These are phyloP conservation scores for Peronospora destructor DNA, from an alignment of 352 stramenopile species.

Conservation along the genomic window DNA sequence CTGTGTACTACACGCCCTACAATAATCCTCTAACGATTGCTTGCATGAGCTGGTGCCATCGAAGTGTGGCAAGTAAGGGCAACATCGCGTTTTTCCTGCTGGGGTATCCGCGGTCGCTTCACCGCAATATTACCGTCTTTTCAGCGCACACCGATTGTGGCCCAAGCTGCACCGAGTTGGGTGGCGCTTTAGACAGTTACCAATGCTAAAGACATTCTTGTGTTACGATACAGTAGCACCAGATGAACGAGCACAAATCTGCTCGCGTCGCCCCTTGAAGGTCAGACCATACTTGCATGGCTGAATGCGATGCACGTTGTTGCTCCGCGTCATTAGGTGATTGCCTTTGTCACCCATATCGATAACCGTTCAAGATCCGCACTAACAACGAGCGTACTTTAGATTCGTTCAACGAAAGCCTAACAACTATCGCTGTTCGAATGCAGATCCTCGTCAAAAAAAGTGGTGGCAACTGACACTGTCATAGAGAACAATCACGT, in stretches of 20 bases:
- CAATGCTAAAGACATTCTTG: constrained; percentile 19
- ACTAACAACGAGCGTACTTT: constrained; percentile 14
- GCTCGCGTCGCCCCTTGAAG: constrained; percentile 11
- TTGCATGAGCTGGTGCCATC: constrained; percentile 8
- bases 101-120: constrained; percentile 9
- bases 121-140: constrained; percentile 11
- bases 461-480: too few relatives aligned
- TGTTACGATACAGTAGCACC: too few relatives aligned
- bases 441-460: constrained; percentile 14
- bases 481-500: too few relatives aligned
- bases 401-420: background rate
- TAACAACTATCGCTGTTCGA: background rate
- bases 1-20: too few relatives aligned
- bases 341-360: too few relatives aligned
- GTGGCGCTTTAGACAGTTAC: constrained; percentile 7
- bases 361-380: constrained; percentile 7
- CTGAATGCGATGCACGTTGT: constrained; percentile 1
- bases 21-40: background rate
- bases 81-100: constrained; percentile 11
- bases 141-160: background rate
- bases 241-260: constrained; percentile 25
- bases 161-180: constrained; percentile 4
- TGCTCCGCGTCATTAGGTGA: constrained; percentile 9
- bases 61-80: constrained; percentile 8
- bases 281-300: constrained; percentile 21